Conservation (phyloP, 2,329 filamentous ascomycete species). For the Hypocreales sp. region DNA sequence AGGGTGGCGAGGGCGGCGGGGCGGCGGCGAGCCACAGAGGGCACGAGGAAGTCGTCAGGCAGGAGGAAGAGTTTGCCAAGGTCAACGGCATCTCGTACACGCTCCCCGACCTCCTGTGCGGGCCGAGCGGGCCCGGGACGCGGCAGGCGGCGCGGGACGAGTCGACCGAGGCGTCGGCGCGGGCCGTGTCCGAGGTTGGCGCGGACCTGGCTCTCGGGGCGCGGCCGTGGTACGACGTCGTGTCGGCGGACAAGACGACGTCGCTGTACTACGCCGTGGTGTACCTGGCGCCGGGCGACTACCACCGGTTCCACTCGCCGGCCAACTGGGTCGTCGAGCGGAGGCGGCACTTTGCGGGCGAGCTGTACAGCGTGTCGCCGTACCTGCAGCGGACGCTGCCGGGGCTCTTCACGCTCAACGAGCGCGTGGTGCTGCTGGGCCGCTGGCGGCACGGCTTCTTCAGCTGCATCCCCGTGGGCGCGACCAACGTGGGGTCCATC, state of each 20-base stretch:
- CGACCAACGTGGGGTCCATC: conserved; percentile 94
- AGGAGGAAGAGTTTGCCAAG: conserved; percentile 82
- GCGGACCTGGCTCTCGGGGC: conserved; percentile 67
- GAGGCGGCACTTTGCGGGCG: conserved; percentile 92
- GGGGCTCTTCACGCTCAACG: conserved; percentile 90
- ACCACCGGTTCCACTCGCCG: conserved; percentile 95
- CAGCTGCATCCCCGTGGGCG: conserved; percentile 85
- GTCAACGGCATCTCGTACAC: conserved; percentile 96
- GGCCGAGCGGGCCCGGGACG: conserved; percentile 31
- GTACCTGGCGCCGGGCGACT: conserved; percentile 93
- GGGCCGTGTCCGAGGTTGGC: conserved; percentile 70
- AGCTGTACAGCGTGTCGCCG: conserved; percentile 87
- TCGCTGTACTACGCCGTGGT: conserved; percentile 87
- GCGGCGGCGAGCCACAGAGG: conserved; percentile 17
- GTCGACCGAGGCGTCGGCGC: conserved; percentile 44
- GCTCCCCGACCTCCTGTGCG: conserved; percentile 73
- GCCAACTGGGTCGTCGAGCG: conserved; percentile 90
- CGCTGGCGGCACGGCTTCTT: conserved; percentile 98
- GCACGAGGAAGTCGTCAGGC: conserved; percentile 52
- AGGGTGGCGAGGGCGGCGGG: conserved; percentile 9
- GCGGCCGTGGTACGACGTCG: conserved; percentile 54
- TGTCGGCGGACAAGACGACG: conserved; percentile 46
- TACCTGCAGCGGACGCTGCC: conserved; percentile 88
- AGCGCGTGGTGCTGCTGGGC: conserved; percentile 83
- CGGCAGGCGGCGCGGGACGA: conserved; percentile 52